phyloP scores from a whole-genome alignment of 768 basidiomycete genomes.

The Podaxis sp. region DNA sequence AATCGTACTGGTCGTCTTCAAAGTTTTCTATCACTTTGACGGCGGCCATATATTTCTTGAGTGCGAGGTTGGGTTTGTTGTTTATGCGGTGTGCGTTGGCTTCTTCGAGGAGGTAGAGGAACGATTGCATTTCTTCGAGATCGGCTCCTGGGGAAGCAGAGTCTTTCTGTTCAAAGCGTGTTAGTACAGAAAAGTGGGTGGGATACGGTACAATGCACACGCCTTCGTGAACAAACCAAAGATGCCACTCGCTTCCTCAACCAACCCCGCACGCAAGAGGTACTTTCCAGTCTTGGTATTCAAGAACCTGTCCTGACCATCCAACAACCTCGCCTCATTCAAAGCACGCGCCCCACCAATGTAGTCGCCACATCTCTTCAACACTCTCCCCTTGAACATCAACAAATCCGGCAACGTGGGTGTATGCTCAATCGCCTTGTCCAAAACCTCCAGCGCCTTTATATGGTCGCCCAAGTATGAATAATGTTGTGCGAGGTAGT shows the following conservation, averaged over 20 bases:
- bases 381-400: slow-evolving; percentile 73
- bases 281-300: slow-evolving; percentile 96
- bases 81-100: slow-evolving; percentile 64
- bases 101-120: slow-evolving; percentile 82
- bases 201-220: slow-evolving; percentile 5
- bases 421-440: slow-evolving; percentile 72
- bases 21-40: slow-evolving; percentile 82
- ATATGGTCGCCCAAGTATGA: slow-evolving; percentile 53
- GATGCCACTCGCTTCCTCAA: slow-evolving; percentile 68
- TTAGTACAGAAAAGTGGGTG: background rate
- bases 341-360: slow-evolving; percentile 68
- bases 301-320: slow-evolving; percentile 92
- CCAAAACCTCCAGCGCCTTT: slow-evolving; percentile 58
- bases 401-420: slow-evolving; percentile 91
- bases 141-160: slow-evolving; percentile 69
- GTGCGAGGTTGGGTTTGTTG: slow-evolving; percentile 68
- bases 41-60: slow-evolving; percentile 80
- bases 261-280: slow-evolving; percentile 73
- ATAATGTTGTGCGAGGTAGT: slow-evolving; percentile 90
- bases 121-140: slow-evolving; percentile 93
- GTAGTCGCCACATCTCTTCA: slow-evolving; percentile 84
- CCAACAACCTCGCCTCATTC: slow-evolving; percentile 79
- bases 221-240: slow-evolving; percentile 93
- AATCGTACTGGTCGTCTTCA: slow-evolving; percentile 97
- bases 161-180: slow-evolving; percentile 63